These are phyloP conservation scores for Chrysoporthe austroafricana DNA, from an alignment of 2,329 filamentous ascomycete genomes.

Conservation along the genomic window DNA sequence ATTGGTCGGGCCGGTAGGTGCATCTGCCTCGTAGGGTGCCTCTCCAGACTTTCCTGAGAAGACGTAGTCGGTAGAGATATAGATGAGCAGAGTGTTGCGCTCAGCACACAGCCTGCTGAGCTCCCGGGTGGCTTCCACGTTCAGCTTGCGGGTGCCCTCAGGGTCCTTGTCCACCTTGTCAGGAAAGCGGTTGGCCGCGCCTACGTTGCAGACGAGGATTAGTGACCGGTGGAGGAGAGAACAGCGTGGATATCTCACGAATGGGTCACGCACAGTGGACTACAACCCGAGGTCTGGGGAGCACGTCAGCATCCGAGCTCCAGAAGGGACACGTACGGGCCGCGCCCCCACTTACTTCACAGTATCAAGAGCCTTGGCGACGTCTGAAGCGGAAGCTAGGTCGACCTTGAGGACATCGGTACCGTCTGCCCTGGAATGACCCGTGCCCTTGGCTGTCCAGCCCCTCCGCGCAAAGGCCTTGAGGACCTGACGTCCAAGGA, in stretches of 20 bases:
- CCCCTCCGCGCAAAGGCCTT: constrained; percentile 67
- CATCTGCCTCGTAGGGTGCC: constrained; percentile 75
- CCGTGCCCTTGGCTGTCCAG: constrained; percentile 75
- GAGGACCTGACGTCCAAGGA: constrained; percentile 79
- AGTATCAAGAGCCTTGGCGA: constrained; percentile 55
- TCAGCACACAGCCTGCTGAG: constrained; percentile 69
- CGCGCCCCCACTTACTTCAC: constrained; percentile 51
- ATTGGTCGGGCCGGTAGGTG: constrained; percentile 72
- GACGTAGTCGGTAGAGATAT: constrained; percentile 84
- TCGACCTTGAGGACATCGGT: constrained; percentile 67
- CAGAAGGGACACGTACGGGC: constrained; percentile 12
- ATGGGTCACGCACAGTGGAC: constrained; percentile 69
- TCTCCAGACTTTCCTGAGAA: constrained; percentile 76
- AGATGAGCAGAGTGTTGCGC: constrained; percentile 68
- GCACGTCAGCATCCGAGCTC: constrained; percentile 3
- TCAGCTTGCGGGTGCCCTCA: constrained; percentile 72
- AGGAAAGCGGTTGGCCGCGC: constrained; percentile 85
- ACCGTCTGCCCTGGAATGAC: constrained; percentile 73
- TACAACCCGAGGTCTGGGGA: constrained; percentile 70
- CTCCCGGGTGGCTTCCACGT: constrained; percentile 69
- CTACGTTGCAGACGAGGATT: constrained; percentile 45
- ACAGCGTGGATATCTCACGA: too few species aligned
- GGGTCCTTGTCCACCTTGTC: constrained; percentile 85
- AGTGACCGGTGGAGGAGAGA: not conserved
- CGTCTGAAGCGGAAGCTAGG: constrained; percentile 49